A percentile compares a stretch with the other conserved stretches of the same genome.
Conservation (phyloP, 805 yeast genomes). For the Limtongia smithiae region DNA sequence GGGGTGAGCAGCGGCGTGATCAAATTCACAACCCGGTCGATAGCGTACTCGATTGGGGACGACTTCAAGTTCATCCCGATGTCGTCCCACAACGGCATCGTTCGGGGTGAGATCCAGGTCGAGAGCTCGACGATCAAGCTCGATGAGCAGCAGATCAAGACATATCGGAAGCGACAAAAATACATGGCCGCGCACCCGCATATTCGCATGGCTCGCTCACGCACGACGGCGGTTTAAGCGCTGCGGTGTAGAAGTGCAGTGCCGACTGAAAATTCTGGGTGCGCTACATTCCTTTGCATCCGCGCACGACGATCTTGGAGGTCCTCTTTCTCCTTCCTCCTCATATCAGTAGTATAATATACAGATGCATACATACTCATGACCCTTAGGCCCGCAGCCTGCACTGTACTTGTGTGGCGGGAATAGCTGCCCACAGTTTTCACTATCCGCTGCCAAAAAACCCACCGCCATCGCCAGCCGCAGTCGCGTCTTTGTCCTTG, state of each 20-base stretch:
- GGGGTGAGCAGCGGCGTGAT: constrained; percentile 18
- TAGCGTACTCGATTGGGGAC: constrained; percentile 18
- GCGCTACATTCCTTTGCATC: background rate
- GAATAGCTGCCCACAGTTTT: too few species aligned
- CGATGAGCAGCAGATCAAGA: constrained; percentile 13
- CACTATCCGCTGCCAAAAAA: too few species aligned
- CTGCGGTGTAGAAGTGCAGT: too few species aligned
- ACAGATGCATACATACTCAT: background rate
- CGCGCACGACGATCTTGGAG: background rate
- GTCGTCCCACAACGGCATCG: constrained; percentile 6
- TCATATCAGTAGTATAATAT: too few species aligned
- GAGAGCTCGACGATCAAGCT: constrained; percentile 9
- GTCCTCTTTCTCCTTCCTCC: too few species aligned
- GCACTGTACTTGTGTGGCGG: too few species aligned
- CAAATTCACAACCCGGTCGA: constrained; percentile 9
- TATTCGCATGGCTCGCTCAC: background rate
- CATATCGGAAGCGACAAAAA: constrained; percentile 14
- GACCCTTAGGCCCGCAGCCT: background rate
- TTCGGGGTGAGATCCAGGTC: constrained; percentile 16
- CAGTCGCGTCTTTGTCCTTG: too few species aligned
- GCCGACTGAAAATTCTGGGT: too few species aligned
- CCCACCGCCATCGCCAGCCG: too few species aligned
- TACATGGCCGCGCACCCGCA: background rate
- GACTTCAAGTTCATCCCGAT: constrained; percentile 18
- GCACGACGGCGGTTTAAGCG: background rate